Evolutionary conservation across 2,329 filamentous ascomycete genomes (phyloP).

Genomic region (Tothia fuscella): DNA sequence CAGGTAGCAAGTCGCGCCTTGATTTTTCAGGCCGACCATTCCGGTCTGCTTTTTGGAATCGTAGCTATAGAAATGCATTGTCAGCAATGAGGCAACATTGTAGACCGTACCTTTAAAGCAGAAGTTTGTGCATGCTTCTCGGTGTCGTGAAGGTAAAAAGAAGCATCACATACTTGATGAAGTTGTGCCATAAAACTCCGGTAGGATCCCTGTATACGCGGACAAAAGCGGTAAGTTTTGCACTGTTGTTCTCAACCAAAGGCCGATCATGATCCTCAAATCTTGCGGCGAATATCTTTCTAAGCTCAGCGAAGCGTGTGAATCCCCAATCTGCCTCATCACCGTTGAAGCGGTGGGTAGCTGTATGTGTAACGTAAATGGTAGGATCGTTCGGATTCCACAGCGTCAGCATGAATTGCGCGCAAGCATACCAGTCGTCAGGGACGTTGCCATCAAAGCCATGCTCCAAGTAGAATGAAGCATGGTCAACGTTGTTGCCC

Average conservation of each 20-base stretch:
- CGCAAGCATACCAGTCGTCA: constrained; percentile 92
- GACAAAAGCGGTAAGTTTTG: constrained; percentile 73
- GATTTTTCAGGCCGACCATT: constrained; percentile 92
- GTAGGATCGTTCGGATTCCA: constrained; percentile 92
- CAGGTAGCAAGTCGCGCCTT: constrained; percentile 59
- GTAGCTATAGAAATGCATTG: constrained; percentile 45
- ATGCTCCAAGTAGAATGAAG: constrained; percentile 93
- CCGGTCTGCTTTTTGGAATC: constrained; percentile 99
- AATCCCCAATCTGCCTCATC: constrained; percentile 99
- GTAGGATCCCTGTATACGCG: constrained; percentile 77
- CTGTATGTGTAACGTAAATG: constrained; percentile 61
- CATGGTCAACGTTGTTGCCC: constrained; percentile 87
- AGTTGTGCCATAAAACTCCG: constrained; percentile 82
- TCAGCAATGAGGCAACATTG: no score
- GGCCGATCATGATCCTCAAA: constrained; percentile 62
- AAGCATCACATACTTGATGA: constrained; percentile 46
- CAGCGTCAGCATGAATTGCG: constrained; percentile 86
- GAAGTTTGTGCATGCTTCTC: neutral
- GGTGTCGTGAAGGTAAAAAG: neutral
- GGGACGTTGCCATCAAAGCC: constrained; percentile 72
- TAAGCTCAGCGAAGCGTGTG: constrained; percentile 84
- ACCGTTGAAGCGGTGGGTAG: constrained; percentile 91
- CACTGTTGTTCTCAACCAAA: constrained; percentile 63
- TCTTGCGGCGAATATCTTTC: constrained; percentile 66
- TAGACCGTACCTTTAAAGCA: no score